phyloP scores from a whole-genome alignment of 176 grass and related monocot species.

The Paspalum notatum region DNA sequence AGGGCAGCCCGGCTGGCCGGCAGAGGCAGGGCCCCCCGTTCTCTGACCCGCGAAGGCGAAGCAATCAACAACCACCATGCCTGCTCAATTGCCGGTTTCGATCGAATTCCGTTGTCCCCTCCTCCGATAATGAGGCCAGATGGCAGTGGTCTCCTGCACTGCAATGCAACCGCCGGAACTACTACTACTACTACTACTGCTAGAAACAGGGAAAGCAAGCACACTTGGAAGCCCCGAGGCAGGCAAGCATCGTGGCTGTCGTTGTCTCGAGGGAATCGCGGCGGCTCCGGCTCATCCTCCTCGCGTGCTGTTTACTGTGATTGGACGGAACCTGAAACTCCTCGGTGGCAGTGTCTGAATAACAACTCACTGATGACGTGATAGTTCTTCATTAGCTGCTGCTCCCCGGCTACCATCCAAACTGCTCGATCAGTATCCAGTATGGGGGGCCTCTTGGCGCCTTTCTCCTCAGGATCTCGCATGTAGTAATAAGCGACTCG shows the following conservation, averaged over 20 bases:
- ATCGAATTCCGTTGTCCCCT: constrained; percentile 40
- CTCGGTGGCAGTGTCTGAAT: not conserved
- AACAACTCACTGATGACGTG: not conserved
- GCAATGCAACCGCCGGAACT: no score
- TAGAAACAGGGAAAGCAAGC: not conserved
- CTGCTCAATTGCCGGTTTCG: constrained; percentile 28
- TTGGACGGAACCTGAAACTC: not conserved
- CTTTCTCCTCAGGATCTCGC: not conserved
- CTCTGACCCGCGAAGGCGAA: constrained; percentile 9
- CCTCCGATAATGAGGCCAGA: not conserved
- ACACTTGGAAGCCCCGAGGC: not conserved
- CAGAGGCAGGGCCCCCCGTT: not conserved
- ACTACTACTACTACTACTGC: not conserved
- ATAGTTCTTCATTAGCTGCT: not conserved
- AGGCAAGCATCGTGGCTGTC: not conserved
- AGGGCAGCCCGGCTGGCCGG: no score
- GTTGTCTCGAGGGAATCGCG: not conserved
- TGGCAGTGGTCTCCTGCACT: not conserved
- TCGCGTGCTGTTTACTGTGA: not conserved
- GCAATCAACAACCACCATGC: constrained; percentile 19
- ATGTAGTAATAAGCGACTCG: not conserved
- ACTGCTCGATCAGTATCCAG: not conserved
- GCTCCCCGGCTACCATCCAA: not conserved
- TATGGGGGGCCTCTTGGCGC: not conserved
- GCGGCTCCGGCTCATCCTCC: not conserved